Percentiles rank a stretch among this genome's conserved stretches.
Conservation (phyloP, 108 stramenopile species). For the Ochromonas danica region DNA sequence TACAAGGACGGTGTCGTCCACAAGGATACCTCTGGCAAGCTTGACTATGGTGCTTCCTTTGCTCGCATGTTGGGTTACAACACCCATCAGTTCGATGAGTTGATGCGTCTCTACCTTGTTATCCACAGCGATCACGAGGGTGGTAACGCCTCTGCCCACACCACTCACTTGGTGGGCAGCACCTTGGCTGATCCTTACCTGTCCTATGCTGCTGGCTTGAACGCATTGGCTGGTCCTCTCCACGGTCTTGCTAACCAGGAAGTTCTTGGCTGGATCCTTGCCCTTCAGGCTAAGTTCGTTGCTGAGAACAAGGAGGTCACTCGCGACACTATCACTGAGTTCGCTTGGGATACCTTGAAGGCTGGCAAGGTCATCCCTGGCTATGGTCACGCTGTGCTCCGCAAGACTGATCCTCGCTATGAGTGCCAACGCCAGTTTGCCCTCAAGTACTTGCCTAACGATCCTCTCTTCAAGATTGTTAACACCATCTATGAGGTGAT, state of each 20-base stretch:
- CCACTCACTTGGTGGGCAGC: conserved; percentile 96
- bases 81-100: conserved; percentile 87
- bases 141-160: conserved; percentile 97
- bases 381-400: conserved; percentile 97
- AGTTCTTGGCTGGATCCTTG: conserved; percentile 93
- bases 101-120: conserved; percentile 97
- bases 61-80: conserved; percentile 95
- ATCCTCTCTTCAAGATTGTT: conserved; percentile 96
- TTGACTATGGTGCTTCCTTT: conserved; percentile 98
- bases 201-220: conserved; percentile 88
- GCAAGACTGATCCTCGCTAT: conserved; percentile 99
- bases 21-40: conserved; percentile 68
- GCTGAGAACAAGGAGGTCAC: conserved; percentile 89
- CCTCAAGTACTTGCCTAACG: conserved; percentile 98
- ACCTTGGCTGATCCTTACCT: conserved; percentile 93
- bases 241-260: conserved; percentile 99
- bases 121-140: conserved; percentile 99
- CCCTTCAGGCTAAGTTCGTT: conserved; percentile 82
- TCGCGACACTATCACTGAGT: conserved; percentile 94
- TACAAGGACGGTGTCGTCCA: conserved; percentile 81
- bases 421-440: conserved; percentile 98
- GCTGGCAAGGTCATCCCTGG: conserved; percentile 79
- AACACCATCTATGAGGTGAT: conserved; percentile 71
- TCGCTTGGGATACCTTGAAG: conserved; percentile 98
- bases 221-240: conserved; percentile 94